phyloP scores from a whole-genome alignment of 2,329 filamentous ascomycete genomes.

The Colletotrichum australisinense region DNA sequence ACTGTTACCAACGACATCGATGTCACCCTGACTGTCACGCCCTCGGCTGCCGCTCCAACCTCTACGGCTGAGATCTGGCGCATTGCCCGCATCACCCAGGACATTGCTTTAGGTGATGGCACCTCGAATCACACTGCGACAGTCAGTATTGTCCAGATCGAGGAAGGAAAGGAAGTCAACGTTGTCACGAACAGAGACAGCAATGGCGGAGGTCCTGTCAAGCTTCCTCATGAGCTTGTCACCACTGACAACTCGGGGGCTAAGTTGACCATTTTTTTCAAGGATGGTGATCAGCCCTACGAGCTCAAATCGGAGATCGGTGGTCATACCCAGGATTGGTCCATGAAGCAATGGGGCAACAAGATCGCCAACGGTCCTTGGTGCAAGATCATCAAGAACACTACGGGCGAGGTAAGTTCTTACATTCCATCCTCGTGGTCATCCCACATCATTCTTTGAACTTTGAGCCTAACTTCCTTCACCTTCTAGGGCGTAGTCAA shows the following conservation, averaged over 20 bases:
- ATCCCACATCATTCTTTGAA: not conserved
- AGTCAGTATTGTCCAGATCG: not conserved
- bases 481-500: not conserved
- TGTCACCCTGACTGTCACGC: not conserved
- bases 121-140: not conserved
- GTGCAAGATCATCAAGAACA: not conserved
- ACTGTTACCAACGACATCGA: not conserved
- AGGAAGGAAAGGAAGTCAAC: not conserved
- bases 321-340: not conserved
- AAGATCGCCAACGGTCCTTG: constrained; percentile 42
- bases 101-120: not conserved
- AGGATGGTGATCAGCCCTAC: not conserved
- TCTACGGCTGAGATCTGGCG: not conserved
- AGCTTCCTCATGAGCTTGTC: not conserved
- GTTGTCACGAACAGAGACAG: constrained; percentile 40
- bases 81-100: not conserved
- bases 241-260: not conserved
- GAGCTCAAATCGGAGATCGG: not conserved
- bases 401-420: not conserved
- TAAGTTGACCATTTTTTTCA: not conserved
- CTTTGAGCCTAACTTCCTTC: not conserved
- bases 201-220: constrained; percentile 39
- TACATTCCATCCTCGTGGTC: too few species aligned
- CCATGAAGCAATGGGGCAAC: not conserved
- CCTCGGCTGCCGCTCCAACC: not conserved